Conservation (phyloP, 768 basidiomycete species). For the Obba rivulosa region DNA sequence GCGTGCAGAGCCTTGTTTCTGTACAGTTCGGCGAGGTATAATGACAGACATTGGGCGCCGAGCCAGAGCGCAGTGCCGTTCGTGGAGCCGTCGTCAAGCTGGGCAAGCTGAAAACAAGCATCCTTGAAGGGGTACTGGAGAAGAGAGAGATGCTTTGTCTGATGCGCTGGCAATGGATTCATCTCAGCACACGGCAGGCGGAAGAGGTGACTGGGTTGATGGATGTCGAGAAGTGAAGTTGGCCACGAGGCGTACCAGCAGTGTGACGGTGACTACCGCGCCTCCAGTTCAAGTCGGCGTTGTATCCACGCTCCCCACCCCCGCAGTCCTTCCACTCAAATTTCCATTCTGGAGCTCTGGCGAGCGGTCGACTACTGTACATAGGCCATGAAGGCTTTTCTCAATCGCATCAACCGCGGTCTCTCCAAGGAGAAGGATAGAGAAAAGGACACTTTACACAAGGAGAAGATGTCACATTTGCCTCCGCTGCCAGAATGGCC, state of each 20-base stretch:
- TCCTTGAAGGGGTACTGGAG: slow-evolving; percentile 41
- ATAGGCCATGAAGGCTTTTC: slow-evolving; percentile 73
- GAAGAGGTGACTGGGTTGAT: slow-evolving; percentile 4
- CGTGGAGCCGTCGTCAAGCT: slow-evolving; percentile 54
- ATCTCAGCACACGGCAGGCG: neutral
- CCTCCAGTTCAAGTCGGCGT: slow-evolving; percentile 6
- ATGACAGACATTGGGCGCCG: slow-evolving; percentile 68
- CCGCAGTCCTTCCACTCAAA: slow-evolving; percentile 13
- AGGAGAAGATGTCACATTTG: slow-evolving; percentile 55
- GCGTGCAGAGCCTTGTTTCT: slow-evolving; percentile 16
- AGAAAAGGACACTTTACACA: slow-evolving; percentile 32
- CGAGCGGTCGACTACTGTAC: slow-evolving; percentile 4
- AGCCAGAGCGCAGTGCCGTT: slow-evolving; percentile 88
- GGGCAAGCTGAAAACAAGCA: slow-evolving; percentile 42
- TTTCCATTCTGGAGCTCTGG: slow-evolving; percentile 8
- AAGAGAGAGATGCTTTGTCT: slow-evolving; percentile 54
- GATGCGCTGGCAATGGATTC: slow-evolving; percentile 43
- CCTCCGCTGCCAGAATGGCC: slow-evolving; percentile 70
- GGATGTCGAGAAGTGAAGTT: neutral
- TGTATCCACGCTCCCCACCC: slow-evolving; percentile 13
- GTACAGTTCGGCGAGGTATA: slow-evolving; percentile 46
- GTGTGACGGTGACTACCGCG: slow-evolving; percentile 3
- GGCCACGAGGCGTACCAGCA: slow-evolving; percentile 10
- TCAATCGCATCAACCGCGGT: slow-evolving; percentile 66
- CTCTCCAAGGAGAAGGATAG: slow-evolving; percentile 55